Evolutionary conservation across 2,329 filamentous ascomycete species (phyloP).

Genomic region (Hymenoscyphus albidus): DNA sequence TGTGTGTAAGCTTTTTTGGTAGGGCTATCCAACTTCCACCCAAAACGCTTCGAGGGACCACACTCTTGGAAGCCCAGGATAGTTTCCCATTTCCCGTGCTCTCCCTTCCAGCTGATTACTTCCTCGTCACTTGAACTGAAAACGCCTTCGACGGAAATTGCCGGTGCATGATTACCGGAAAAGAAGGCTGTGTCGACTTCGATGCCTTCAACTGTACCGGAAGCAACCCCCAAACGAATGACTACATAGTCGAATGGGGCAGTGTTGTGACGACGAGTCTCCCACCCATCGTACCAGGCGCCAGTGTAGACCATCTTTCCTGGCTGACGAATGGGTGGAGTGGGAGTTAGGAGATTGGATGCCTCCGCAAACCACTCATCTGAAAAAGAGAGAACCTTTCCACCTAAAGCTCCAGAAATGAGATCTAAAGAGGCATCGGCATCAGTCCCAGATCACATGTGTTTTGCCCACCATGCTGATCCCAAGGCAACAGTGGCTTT

Average conservation of each 20-base stretch:
- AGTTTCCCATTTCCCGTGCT: constrained; percentile 63
- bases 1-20: constrained; percentile 71
- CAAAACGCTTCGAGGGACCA: constrained; percentile 69
- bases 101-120: constrained; percentile 58
- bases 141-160: constrained; percentile 72
- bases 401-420: constrained; percentile 57
- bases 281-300: constrained; percentile 70
- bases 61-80: constrained; percentile 68
- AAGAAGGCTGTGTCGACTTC: constrained; percentile 82
- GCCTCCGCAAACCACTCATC: constrained; percentile 68
- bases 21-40: constrained; percentile 60
- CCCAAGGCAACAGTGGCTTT: background rate
- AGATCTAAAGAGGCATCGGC: constrained; percentile 46
- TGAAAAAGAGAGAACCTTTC: constrained; percentile 61
- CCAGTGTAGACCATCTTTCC: constrained; percentile 67
- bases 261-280: constrained; percentile 63
- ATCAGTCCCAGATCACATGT: background rate
- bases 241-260: constrained; percentile 65
- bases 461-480: background rate
- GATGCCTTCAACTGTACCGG: constrained; percentile 67
- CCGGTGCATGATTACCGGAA: constrained; percentile 76
- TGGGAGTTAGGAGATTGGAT: constrained; percentile 60
- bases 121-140: constrained; percentile 64
- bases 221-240: constrained; percentile 63
- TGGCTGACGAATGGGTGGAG: constrained; percentile 56